phyloP scores from a whole-genome alignment of 1,284 basidiomycete genomes.

The Trichosporon faecale region DNA sequence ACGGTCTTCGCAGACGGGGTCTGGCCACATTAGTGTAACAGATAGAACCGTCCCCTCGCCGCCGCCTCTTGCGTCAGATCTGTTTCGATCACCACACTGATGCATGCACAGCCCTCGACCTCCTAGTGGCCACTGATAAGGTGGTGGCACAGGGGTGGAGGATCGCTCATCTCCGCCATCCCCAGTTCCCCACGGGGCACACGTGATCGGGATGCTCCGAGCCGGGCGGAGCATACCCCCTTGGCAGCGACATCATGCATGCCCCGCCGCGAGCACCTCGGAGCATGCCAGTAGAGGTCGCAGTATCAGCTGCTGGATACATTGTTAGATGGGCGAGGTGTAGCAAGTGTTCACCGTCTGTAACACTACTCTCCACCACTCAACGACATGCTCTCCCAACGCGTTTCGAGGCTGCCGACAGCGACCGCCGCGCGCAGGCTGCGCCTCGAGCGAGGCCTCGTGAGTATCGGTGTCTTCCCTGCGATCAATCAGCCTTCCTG shows the following conservation, averaged over 20 bases:
- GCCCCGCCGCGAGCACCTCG: background rate
- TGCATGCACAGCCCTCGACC: background rate
- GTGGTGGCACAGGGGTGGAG: background rate
- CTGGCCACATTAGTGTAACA: background rate
- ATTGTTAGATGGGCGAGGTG: background rate
- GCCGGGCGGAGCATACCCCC: conserved; percentile 12
- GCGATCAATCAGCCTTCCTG: background rate
- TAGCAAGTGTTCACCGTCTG: background rate
- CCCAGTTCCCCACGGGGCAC: conserved; percentile 6
- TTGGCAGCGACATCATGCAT: background rate
- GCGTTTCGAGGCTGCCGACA: conserved; percentile 13
- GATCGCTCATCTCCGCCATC: conserved; percentile 4
- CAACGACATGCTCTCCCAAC: conserved; percentile 21
- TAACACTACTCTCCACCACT: conserved; percentile 8
- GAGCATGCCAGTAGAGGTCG: background rate
- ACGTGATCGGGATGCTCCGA: conserved; percentile 7
- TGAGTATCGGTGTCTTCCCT: conserved; percentile 10
- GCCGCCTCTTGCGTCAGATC: too few species aligned
- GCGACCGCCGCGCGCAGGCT: conserved; percentile 12
- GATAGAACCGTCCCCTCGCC: background rate
- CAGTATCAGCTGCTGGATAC: background rate
- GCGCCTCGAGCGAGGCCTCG: conserved; percentile 12
- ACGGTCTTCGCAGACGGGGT: background rate
- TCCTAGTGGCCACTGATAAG: conserved; percentile 6
- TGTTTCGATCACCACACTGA: background rate